phyloP scores from a whole-genome alignment of 2,329 filamentous ascomycete species.

The Aspergillus brasiliensis region DNA sequence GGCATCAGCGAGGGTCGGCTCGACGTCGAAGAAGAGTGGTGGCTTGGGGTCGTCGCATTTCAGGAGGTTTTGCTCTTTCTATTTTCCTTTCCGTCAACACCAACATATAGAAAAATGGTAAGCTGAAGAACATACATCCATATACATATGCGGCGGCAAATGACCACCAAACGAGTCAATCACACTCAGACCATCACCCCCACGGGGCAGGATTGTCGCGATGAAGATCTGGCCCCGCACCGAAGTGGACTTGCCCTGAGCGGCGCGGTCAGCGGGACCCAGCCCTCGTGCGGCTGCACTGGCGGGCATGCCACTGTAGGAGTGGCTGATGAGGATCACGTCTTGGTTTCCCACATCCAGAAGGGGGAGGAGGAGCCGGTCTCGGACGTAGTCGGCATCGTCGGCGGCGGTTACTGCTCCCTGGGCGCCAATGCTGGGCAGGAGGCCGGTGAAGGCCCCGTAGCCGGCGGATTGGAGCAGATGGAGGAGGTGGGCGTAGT shows the following conservation, averaged over 20 bases:
- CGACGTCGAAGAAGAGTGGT: neutral
- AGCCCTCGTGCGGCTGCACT: constrained; percentile 4
- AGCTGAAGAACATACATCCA: neutral
- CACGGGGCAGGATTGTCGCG: neutral
- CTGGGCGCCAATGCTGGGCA: constrained; percentile 4
- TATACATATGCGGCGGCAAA: constrained; percentile 1
- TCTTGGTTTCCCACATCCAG: constrained; percentile 2
- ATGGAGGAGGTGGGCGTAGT: constrained; percentile 3
- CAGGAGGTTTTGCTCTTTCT: neutral
- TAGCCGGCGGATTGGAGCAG: constrained; percentile 6
- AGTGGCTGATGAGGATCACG: constrained; percentile 10
- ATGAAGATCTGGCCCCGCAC: constrained; percentile 2
- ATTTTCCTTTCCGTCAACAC: neutral
- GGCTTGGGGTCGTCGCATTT: neutral
- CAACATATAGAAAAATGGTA: too few relatives aligned
- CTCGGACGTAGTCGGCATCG: constrained; percentile 7
- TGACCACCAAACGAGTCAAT: constrained; percentile 3
- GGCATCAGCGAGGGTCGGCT: neutral
- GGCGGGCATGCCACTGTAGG: constrained; percentile 5
- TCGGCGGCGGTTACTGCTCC: neutral
- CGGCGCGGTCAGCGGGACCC: neutral
- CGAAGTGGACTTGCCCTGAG: neutral
- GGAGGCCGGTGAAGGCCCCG: constrained; percentile 2
- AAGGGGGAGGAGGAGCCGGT: neutral
- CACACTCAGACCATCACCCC: neutral